A percentile compares a stretch with the other conserved stretches of the same genome.
Conservation (phyloP, 768 basidiomycete genomes). For the Kwoniella newhampshirensis region DNA sequence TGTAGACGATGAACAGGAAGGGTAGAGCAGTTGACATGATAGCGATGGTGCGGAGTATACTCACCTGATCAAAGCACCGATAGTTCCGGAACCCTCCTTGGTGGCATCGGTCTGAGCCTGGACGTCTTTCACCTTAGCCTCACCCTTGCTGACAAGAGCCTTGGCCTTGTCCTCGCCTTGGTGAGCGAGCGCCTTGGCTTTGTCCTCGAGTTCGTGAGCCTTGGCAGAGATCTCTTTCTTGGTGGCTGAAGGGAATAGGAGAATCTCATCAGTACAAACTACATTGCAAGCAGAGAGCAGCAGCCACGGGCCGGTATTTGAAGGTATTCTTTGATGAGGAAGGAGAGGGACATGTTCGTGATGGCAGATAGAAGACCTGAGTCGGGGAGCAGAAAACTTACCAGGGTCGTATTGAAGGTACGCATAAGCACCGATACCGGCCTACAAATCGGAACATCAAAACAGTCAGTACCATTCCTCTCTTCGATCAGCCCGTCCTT, state of each 20-base stretch:
- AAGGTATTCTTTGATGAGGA: neutral
- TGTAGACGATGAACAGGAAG: too few relatives aligned
- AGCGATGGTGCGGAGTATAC: neutral
- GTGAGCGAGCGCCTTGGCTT: conserved; percentile 13
- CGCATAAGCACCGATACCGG: conserved; percentile 22
- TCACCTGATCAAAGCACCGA: conserved; percentile 21
- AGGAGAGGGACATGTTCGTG: too few relatives aligned
- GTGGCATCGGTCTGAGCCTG: conserved; percentile 18
- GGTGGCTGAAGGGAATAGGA: conserved; percentile 11
- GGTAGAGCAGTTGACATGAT: too few relatives aligned
- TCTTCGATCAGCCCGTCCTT: too few relatives aligned
- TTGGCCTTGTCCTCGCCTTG: conserved; percentile 4
- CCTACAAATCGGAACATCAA: neutral
- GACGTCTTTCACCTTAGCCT: conserved; percentile 13
- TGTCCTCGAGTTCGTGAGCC: conserved; percentile 17
- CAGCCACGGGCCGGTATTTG: too few relatives aligned
- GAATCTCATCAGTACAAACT: too few relatives aligned
- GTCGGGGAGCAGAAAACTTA: too few relatives aligned
- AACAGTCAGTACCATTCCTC: neutral
- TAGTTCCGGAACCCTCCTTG: conserved; percentile 9
- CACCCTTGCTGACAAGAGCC: neutral
- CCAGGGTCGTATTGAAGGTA: conserved; percentile 25
- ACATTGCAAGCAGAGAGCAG: too few relatives aligned
- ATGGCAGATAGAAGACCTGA: too few relatives aligned
- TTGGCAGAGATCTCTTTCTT: conserved; percentile 19